Base-by-base conservation (phyloP, 2,329 filamentous ascomycete species). In the Diplodia intermedia region DNA sequence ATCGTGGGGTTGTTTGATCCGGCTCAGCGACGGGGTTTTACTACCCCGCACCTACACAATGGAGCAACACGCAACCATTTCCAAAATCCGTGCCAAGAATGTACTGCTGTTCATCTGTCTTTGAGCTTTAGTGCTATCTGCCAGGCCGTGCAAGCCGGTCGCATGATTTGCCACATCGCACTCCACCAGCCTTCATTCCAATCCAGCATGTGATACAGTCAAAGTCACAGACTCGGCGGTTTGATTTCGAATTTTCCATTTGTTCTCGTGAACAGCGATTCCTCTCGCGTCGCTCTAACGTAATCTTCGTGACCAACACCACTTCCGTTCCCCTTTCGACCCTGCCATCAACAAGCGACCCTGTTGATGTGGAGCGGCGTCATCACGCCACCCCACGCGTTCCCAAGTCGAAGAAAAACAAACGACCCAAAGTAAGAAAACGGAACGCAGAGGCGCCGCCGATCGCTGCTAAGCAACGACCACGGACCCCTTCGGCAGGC, bases 401-500 rank as follows among this genome's bases (percentile, higher is more conserved):
- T 47, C 43, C 40, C 36, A 12, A 9, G n/a, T 20, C 43, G 43
- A 47, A 49, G 43, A 11, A 38, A 5, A 43, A 26, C 3, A 14
- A 62, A 49, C 56, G 18, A n/a, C 31, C n/a, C 12, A 12, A 8
- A 26, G 40, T 61, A 40, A 49, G 38, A 43, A 29, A 43, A 47
- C 15, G 26, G 23, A 33, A 63, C 60, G 60, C 60, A 63, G 60
- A 63, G 60, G 47, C 60, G 14, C 14, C 47, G 43, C 31, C 60
- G 47, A 63, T 52, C 60, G 60, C n/a, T 26, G 14, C 9, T 20
- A 14, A 20, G 15, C 2, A 20, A 5, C 60, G 60, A 63, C 60
- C 60, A 63, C 60, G 60, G 14, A 11, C 60, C 60, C 52, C 60
- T 63, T 63, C 60, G 60, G 47, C 60, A 52, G 43, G 47, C n/a